phyloP scores from a whole-genome alignment of 495 filamentous ascomycete species.

The Aspergillus hancockii region DNA sequence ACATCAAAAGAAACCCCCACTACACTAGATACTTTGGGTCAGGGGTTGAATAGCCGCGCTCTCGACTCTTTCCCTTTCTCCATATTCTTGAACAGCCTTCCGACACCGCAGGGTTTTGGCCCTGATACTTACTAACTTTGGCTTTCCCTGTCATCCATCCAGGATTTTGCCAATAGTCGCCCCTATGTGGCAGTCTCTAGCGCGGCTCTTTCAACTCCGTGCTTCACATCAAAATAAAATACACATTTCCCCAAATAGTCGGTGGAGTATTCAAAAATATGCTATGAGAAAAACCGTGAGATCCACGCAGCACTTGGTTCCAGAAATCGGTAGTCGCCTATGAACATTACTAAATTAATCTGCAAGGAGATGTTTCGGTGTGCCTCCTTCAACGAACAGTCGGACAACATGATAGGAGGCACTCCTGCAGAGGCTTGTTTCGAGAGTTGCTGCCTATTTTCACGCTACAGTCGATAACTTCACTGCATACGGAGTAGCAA shows the following conservation, averaged over 20 bases:
- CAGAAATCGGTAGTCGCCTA: neutral
- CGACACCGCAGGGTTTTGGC: neutral
- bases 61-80: too few species aligned
- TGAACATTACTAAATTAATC: neutral
- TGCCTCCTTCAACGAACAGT: neutral
- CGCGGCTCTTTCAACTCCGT: neutral
- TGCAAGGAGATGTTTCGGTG: neutral
- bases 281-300: neutral
- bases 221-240: neutral
- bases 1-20: neutral
- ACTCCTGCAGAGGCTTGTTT: too few species aligned
- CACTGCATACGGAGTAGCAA: too few species aligned
- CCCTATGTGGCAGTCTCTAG: neutral
- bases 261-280: neutral
- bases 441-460: neutral
- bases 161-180: neutral
- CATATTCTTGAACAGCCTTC: neutral
- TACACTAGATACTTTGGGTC: neutral
- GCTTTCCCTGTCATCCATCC: neutral
- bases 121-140: neutral
- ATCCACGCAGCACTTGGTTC: neutral
- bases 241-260: neutral
- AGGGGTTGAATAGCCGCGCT: neutral
- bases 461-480: too few species aligned
- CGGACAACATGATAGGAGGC: too few species aligned